phyloP scores from a whole-genome alignment of 2,329 filamentous ascomycete species.

The Aspergillus floridensis region DNA sequence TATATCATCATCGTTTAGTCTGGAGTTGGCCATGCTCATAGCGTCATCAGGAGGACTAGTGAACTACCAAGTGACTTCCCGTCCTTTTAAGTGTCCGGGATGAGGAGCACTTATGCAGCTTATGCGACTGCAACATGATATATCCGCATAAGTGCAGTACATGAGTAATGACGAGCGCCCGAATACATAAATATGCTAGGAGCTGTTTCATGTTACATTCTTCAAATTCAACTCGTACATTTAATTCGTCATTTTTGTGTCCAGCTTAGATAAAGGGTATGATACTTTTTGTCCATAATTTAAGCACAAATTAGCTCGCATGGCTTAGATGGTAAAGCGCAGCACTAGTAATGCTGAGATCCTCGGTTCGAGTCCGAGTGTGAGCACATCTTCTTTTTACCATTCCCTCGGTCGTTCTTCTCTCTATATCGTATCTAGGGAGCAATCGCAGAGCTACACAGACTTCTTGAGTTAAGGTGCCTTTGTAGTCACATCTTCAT shows the following conservation, averaged over 20 bases:
- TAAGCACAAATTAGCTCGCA: neutral
- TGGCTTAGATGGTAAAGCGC: neutral
- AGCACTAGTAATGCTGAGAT: neutral
- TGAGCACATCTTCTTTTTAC: neutral
- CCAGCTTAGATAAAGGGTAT: accelerated
- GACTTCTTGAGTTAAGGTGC: no score
- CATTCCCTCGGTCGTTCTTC: neutral
- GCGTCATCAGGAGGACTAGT: neutral
- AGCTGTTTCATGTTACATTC: neutral
- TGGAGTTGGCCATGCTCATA: neutral
- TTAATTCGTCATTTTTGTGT: neutral
- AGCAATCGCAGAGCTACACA: no score
- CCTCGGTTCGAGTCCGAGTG: neutral
- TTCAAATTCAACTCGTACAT: neutral
- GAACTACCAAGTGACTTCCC: neutral
- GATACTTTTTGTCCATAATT: accelerated
- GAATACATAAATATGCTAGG: neutral
- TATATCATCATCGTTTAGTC: neutral
- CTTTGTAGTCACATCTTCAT: no score
- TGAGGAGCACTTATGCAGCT: neutral
- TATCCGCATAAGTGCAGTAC: no score
- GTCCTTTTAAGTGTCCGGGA: neutral
- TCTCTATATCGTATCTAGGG: no score
- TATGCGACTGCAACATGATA: neutral
- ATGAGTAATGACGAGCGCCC: no score